A percentile compares a stretch with the other conserved stretches of the same genome.
Evolutionary conservation across 2,329 filamentous ascomycete species (phyloP).

Genomic region (Colletotrichum caudatum): DNA sequence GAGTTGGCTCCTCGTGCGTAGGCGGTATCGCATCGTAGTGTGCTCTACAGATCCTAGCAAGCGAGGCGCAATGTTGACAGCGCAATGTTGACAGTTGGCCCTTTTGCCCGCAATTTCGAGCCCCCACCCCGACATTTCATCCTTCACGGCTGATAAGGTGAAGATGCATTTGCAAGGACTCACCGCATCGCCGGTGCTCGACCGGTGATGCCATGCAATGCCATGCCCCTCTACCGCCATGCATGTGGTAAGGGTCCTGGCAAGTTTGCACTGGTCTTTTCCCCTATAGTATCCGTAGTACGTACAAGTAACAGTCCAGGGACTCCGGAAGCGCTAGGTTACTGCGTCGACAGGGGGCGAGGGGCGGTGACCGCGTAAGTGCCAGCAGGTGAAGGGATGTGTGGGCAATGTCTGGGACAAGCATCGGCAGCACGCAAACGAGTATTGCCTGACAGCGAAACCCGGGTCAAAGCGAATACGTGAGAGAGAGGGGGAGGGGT

Average conservation of each 20-base stretch:
- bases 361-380: conserved; percentile 31
- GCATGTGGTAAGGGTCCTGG: conserved; percentile 13
- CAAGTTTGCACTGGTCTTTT: neutral
- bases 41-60: neutral
- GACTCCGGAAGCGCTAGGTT: conserved; percentile 8
- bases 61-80: neutral
- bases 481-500: neutral
- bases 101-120: conserved; percentile 17
- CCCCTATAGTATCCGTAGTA: neutral
- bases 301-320: neutral
- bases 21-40: neutral
- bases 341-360: conserved; percentile 7
- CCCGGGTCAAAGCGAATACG: neutral
- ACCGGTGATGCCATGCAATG: conserved; percentile 21
- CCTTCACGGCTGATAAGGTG: conserved; percentile 20
- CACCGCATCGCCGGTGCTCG: conserved; percentile 36
- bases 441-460: neutral
- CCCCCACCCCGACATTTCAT: conserved; percentile 26
- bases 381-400: conserved; percentile 13
- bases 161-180: conserved; percentile 31
- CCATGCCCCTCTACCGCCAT: conserved; percentile 3
- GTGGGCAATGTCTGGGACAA: conserved; percentile 9
- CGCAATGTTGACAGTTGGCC: neutral
- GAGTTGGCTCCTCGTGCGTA: neutral
- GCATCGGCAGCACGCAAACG: conserved; percentile 8